These are phyloP conservation scores for Fusarium sp. DNA, from an alignment of 2,329 filamentous ascomycete genomes.

Conservation along the genomic window DNA sequence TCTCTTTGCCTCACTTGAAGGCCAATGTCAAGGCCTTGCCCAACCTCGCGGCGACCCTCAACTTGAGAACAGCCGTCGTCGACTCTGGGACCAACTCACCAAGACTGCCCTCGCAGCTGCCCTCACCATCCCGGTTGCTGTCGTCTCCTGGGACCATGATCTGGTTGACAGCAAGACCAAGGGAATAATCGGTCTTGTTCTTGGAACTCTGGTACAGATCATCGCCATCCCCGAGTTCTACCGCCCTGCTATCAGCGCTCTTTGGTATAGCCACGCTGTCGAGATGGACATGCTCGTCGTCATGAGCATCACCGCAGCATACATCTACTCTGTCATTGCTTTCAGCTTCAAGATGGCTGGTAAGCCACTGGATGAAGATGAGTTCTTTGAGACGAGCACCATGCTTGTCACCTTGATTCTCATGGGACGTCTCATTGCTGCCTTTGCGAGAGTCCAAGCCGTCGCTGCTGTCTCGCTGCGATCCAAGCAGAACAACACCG, in stretches of 20 bases:
- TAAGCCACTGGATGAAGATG: slow-evolving; percentile 37
- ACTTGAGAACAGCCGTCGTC: slow-evolving; percentile 43
- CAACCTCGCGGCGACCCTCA: slow-evolving; percentile 47
- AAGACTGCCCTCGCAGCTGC: slow-evolving; percentile 45
- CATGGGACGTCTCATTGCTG: slow-evolving; percentile 50
- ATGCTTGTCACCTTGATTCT: slow-evolving; percentile 54
- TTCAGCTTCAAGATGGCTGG: slow-evolving; percentile 49
- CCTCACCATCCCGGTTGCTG: slow-evolving; percentile 47
- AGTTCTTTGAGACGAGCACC: slow-evolving; percentile 55
- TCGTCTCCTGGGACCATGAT: slow-evolving; percentile 46
- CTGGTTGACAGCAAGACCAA: slow-evolving; percentile 36
- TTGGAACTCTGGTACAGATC: slow-evolving; percentile 60
- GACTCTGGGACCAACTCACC: slow-evolving; percentile 45
- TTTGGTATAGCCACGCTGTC: slow-evolving; percentile 55
- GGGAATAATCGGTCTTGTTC: slow-evolving; percentile 49
- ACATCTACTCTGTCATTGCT: slow-evolving; percentile 56
- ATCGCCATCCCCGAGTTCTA: slow-evolving; percentile 61
- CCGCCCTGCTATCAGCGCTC: slow-evolving; percentile 54
- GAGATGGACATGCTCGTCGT: slow-evolving; percentile 66
- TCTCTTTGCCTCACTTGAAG: slow-evolving; percentile 37
- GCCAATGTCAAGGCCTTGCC: slow-evolving; percentile 41
- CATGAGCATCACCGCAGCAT: slow-evolving; percentile 62
- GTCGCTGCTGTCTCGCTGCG: slow-evolving; percentile 46
- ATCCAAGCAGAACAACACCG: neutral
- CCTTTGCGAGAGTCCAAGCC: slow-evolving; percentile 49